Conservation (phyloP, 495 filamentous ascomycete genomes). For the Aspergillus wentii region DNA sequence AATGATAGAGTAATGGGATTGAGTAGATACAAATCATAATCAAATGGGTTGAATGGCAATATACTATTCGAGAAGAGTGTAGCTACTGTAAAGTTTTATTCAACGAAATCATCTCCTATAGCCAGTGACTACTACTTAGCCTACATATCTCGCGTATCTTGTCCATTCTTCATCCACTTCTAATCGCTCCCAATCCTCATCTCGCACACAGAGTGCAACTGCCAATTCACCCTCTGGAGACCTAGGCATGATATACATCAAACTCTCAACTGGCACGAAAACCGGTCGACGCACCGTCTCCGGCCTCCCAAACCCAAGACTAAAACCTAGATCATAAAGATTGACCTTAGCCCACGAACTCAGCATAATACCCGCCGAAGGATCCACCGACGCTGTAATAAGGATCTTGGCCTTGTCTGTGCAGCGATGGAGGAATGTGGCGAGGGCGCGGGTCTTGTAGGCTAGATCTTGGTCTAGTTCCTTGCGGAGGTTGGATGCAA, state of each 20-base stretch:
- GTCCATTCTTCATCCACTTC: conserved; percentile 30
- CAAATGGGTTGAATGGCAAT: too few relatives aligned
- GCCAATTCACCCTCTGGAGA: conserved; percentile 32
- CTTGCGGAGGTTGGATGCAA: conserved; percentile 41
- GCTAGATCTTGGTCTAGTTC: conserved; percentile 33
- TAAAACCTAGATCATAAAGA: conserved; percentile 44
- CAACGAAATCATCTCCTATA: too few relatives aligned
- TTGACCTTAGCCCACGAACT: conserved; percentile 50
- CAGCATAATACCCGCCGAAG: conserved; percentile 40
- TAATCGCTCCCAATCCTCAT: conserved; percentile 37
- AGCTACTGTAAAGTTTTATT: too few relatives aligned
- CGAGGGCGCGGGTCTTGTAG: conserved; percentile 35
- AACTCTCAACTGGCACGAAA: conserved; percentile 41
- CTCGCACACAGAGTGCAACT: conserved; percentile 37
- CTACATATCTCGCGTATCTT: conserved; percentile 30
- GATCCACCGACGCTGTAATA: conserved; percentile 22
- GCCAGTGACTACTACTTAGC: too few relatives aligned
- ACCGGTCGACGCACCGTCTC: conserved; percentile 43
- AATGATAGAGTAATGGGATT: too few relatives aligned
- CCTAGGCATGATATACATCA: conserved; percentile 45
- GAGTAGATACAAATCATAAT: too few relatives aligned
- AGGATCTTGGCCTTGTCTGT: conserved; percentile 25
- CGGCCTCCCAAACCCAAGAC: conserved; percentile 43
- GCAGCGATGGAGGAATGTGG: conserved; percentile 28
- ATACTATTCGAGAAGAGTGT: too few relatives aligned